Percentiles rank a stretch among this genome's conserved stretches.
Evolutionary conservation across 352 stramenopile species (phyloP).

Genomic region (Globisporangium alternatum): DNA sequence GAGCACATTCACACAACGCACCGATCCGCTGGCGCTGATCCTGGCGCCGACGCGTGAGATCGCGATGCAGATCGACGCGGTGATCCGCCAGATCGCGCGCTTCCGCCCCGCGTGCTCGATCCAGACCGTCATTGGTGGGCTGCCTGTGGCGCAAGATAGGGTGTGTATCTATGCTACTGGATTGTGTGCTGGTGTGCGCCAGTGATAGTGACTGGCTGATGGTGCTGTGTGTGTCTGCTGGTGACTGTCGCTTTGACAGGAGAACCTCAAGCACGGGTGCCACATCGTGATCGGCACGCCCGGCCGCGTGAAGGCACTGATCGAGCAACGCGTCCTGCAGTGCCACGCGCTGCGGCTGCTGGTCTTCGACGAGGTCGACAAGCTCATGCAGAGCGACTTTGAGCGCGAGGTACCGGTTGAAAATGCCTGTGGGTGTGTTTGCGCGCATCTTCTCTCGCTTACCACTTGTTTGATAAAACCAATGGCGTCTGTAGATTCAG

Average conservation of each 20-base stretch:
- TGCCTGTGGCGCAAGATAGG: constrained; percentile 60
- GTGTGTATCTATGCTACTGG: constrained; percentile 16
- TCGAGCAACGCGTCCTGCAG: constrained; percentile 49
- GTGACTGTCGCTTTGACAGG: background rate
- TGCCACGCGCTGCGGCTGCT: constrained; percentile 55
- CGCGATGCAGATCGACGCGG: constrained; percentile 67
- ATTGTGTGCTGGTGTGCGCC: background rate
- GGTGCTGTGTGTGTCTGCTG: background rate
- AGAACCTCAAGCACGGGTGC: constrained; percentile 40
- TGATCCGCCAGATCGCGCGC: constrained; percentile 50
- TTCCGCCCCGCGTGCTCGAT: constrained; percentile 39
- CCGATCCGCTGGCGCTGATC: constrained; percentile 48
- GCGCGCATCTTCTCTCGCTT: background rate
- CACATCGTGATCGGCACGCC: constrained; percentile 73
- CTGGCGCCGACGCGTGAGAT: constrained; percentile 80
- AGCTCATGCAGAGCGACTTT: constrained; percentile 68
- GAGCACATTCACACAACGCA: background rate
- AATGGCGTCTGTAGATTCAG: constrained; percentile 37
- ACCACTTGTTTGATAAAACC: background rate
- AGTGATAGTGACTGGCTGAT: background rate
- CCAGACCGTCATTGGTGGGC: constrained; percentile 54
- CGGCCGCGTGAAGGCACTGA: constrained; percentile 64
- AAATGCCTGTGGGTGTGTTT: background rate
- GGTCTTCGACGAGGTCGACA: constrained; percentile 82
- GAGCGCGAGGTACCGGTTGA: constrained; percentile 39